Conservation (phyloP, 2,329 filamentous ascomycete genomes). For the Penicillium aurantiogriseum region DNA sequence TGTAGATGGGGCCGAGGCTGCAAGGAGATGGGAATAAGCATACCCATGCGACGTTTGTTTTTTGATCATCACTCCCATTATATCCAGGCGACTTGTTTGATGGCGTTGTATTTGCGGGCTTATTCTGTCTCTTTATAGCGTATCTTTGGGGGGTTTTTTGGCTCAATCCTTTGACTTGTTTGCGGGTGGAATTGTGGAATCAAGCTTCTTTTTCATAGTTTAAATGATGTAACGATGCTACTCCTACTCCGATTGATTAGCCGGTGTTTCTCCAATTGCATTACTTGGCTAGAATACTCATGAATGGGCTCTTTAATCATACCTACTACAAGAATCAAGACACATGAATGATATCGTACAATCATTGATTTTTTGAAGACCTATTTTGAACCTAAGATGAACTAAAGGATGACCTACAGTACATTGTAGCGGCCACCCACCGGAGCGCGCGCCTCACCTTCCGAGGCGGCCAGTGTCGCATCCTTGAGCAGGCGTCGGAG, state of each 20-base stretch:
- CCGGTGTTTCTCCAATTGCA: background rate
- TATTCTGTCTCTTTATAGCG: background rate
- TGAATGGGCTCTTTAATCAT: accelerated
- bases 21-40: constrained; percentile 57
- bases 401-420: constrained; percentile 64
- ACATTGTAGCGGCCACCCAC: constrained; percentile 83
- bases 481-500: constrained; percentile 84
- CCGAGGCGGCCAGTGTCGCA: constrained; percentile 83
- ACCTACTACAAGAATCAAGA: background rate
- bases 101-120: background rate
- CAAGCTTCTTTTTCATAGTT: background rate
- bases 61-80: background rate
- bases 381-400: background rate
- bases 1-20: constrained; percentile 61
- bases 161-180: background rate
- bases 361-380: background rate
- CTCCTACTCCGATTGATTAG: background rate
- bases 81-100: background rate
- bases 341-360: constrained; percentile 9
- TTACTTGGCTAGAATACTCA: background rate
- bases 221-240: background rate
- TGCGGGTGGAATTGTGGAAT: background rate
- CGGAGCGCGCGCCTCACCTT: constrained; percentile 77
- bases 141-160: too few relatives aligned
- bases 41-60: background rate